Evolutionary conservation across 2,329 filamentous ascomycete species (phyloP).

Genomic region (Thelonectria blattea): DNA sequence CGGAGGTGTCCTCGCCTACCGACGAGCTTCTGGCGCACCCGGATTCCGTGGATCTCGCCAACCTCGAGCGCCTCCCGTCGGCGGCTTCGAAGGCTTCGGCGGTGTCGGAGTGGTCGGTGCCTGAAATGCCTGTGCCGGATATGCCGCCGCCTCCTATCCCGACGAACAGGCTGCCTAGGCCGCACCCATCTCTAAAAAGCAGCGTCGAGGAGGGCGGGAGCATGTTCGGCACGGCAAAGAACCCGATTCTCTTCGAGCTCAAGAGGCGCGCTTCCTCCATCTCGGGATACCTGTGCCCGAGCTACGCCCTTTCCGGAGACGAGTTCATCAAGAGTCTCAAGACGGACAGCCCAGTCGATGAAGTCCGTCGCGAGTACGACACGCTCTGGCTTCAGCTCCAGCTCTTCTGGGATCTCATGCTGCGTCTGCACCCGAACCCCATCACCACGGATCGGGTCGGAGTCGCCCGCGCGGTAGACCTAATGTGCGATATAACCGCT

Average conservation of each 20-base stretch:
- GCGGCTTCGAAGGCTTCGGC: no score
- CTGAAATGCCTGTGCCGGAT: not conserved
- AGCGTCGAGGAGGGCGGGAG: not conserved
- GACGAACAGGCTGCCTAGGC: no score
- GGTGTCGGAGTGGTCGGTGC: no score
- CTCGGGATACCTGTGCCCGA: not conserved
- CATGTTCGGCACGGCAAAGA: not conserved
- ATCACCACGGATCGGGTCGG: not conserved
- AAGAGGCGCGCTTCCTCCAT: not conserved
- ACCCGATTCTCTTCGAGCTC: not conserved
- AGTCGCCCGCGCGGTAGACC: not conserved
- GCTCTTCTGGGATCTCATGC: constrained; percentile 25
- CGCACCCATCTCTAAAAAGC: not conserved
- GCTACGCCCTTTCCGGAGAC: not conserved
- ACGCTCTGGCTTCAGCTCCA: constrained; percentile 23
- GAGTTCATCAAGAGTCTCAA: not conserved
- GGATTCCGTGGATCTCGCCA: no score
- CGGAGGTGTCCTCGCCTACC: no score
- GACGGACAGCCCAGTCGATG: not conserved
- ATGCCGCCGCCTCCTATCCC: not conserved
- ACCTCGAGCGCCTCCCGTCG: no score
- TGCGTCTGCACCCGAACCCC: constrained; percentile 28
- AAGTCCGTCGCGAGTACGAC: constrained; percentile 3
- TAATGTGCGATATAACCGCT: not conserved
- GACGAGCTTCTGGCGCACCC: no score